phyloP scores from a whole-genome alignment of 331 rosid genomes.

The Saraca asoca region DNA sequence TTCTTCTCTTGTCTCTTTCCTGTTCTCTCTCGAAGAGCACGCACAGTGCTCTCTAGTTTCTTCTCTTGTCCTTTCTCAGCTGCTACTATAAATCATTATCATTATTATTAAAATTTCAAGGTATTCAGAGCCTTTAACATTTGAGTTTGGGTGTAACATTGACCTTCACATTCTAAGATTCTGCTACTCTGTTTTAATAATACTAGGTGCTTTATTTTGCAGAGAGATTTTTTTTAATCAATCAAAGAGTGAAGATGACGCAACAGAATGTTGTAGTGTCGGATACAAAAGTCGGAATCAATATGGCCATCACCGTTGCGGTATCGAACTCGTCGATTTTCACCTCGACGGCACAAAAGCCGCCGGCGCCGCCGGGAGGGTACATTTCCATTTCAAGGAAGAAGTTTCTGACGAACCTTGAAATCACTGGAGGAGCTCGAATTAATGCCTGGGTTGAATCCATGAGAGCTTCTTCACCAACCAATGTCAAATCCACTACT shows the following conservation, averaged over 20 bases:
- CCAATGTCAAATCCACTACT: slow-evolving; percentile 51
- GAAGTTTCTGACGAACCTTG: slow-evolving; percentile 59
- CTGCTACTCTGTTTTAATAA: background rate
- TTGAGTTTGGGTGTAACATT: background rate
- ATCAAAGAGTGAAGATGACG: slow-evolving; percentile 50
- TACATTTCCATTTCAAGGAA: slow-evolving; percentile 65
- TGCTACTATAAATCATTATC: background rate
- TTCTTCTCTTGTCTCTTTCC: background rate
- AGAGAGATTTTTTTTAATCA: slow-evolving; percentile 16
- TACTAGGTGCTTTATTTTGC: slow-evolving; percentile 5
- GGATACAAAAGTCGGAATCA: slow-evolving; percentile 43
- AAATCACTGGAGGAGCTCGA: slow-evolving; percentile 63
- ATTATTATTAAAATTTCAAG: background rate
- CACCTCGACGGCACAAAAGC: slow-evolving; percentile 51
- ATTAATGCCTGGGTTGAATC: slow-evolving; percentile 83
- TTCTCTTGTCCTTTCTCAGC: background rate
- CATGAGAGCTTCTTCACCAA: slow-evolving; percentile 92
- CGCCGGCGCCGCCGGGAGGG: slow-evolving; percentile 44
- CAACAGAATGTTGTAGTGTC: slow-evolving; percentile 66
- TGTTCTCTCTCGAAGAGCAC: background rate
- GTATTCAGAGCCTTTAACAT: background rate
- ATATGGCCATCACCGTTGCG: slow-evolving; percentile 41
- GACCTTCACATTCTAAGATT: slow-evolving; percentile 13
- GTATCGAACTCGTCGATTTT: slow-evolving; percentile 42
- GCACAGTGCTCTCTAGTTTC: no score